Conservation (phyloP, 108 stramenopile species). For the Poteriospumella lacustris region DNA sequence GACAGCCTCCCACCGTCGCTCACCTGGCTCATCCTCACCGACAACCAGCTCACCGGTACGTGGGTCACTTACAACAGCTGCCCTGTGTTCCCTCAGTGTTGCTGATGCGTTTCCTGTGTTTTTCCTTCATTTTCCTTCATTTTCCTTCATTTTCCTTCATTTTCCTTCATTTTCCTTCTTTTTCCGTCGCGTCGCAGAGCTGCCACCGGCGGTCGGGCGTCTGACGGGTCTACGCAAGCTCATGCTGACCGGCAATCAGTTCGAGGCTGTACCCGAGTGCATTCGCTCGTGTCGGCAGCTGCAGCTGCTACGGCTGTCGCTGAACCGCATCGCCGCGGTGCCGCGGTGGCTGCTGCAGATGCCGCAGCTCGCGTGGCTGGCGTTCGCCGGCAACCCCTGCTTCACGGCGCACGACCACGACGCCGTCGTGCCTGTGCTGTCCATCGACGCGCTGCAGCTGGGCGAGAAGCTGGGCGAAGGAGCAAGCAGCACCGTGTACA, state of each 20-base stretch:
- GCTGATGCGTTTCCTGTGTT: too few relatives aligned
- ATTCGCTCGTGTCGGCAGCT: background rate
- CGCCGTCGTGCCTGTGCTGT: background rate
- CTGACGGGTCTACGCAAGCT: background rate
- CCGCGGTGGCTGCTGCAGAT: background rate
- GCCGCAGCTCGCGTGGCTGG: background rate
- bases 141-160: too few relatives aligned
- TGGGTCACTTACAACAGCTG: background rate
- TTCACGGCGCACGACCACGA: background rate
- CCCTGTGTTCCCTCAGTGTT: too few relatives aligned
- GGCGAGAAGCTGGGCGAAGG: slow-evolving; percentile 1
- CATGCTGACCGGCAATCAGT: background rate
- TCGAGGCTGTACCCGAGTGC: background rate
- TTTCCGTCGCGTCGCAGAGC: too few relatives aligned
- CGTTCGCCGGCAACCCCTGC: background rate
- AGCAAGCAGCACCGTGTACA: background rate
- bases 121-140: too few relatives aligned
- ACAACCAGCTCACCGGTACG: background rate
- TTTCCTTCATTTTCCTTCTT: too few relatives aligned
- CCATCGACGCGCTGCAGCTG: background rate
- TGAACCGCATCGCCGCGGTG: background rate
- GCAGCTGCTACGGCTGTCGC: background rate
- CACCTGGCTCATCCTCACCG: background rate
- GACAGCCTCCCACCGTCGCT: background rate
- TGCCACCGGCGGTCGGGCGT: background rate